Evolutionary conservation across 2,329 filamentous ascomycete species (phyloP), one percentile per base, ranked within the genome.

Genomic region (Diplodia intermedia): DNA sequence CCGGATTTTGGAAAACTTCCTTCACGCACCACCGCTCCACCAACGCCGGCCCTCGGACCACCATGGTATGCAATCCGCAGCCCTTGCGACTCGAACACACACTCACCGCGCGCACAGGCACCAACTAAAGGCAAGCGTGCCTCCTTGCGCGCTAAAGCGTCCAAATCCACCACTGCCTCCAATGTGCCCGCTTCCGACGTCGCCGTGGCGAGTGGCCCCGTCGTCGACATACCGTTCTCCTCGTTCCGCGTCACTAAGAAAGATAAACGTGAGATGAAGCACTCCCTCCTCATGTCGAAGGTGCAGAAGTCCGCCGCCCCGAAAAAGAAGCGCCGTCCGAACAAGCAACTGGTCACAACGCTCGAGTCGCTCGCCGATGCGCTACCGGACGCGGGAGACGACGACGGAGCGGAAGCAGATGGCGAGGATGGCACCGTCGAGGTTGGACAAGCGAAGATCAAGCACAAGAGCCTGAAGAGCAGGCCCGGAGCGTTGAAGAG

Each of bases 201-300:
- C 69, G 77, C 86, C 85, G 65, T 75, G 81, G 40, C 33, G 15
- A 65, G 33, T 60, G 80, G 84, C 72, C 84, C 86, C 5, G 55
- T 26, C 53, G 43, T 49, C 5, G 66, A 68, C 33, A 53, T 47
- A 11, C 50, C 57, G 6, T 68, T 68, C 72, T 76, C 81, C 57
- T 83, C 85, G 15, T 94, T 94, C 79, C 82, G 88, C 69, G 86
- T 88, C 66, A 89, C 86, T 71, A 98, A 97, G 80, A 89, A 87
- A 76, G 92, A 96, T 82, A 97, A 94, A 82, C 91, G 90, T 29
- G 82, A 85, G 40, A 92, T 96, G 73, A 94, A 93, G 76, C 92
- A 92, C 83, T 90, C 91, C 0, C 82, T 89, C 15, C 93, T 98
- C 71, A 83, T 97, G 33, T 90, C 88, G 23, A 91, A 89, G 71